These are phyloP conservation scores for Coemansia erecta DNA, from an alignment of 192 early-diverging fungal genomes.

Conservation along the genomic window DNA sequence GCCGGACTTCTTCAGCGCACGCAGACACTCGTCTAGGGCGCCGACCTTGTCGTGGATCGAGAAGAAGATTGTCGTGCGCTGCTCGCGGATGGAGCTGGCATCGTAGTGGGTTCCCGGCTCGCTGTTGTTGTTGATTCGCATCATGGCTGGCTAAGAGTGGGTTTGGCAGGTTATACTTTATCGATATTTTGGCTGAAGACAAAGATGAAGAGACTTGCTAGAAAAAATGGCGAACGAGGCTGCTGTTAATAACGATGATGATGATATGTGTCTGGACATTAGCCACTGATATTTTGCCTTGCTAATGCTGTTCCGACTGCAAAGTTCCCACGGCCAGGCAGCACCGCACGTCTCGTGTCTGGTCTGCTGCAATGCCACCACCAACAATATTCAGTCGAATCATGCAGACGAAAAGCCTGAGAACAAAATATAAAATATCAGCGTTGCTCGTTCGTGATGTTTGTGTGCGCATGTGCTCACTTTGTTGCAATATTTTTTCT, in stretches of 20 bases:
- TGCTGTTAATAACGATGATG: background rate
- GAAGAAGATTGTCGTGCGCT: slow-evolving; percentile 68
- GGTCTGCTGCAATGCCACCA: background rate
- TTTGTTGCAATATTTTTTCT: background rate
- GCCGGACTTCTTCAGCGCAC: slow-evolving; percentile 63
- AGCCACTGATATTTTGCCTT: background rate
- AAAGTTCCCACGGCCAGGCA: slow-evolving; percentile 1
- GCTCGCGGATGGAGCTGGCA: slow-evolving; percentile 26
- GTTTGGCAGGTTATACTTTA: background rate
- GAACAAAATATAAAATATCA: no score
- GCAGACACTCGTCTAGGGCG: slow-evolving; percentile 78
- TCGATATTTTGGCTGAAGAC: background rate
- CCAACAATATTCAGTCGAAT: background rate
- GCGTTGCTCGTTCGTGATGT: background rate
- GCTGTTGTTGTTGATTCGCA: slow-evolving; percentile 18
- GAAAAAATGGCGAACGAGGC: background rate
- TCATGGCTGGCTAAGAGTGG: slow-evolving; percentile 11
- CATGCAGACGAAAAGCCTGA: no score
- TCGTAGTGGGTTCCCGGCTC: slow-evolving; percentile 28
- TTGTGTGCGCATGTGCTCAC: background rate
- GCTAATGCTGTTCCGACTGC: background rate
- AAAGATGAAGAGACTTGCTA: background rate
- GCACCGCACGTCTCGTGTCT: no score
- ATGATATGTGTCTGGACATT: background rate
- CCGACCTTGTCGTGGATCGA: slow-evolving; percentile 84